Conservation (phyloP, 2,329 filamentous ascomycete species). For the Aspergillus jensenii region DNA sequence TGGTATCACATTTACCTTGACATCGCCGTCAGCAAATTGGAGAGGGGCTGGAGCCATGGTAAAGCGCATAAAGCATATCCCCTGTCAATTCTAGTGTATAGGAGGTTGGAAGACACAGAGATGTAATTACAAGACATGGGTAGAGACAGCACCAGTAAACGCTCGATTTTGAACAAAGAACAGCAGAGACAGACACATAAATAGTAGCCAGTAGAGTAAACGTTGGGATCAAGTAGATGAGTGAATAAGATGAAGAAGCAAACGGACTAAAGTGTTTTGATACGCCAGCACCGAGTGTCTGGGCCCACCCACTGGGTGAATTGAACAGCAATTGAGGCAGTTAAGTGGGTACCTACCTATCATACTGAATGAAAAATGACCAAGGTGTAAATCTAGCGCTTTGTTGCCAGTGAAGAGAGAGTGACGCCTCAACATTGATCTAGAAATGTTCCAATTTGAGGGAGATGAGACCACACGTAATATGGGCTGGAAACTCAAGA, state of each 20-base stretch:
- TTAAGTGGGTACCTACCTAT: too few species aligned
- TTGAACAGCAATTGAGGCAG: neutral
- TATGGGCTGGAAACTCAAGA: neutral
- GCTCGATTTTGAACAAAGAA: neutral
- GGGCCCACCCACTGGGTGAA: neutral
- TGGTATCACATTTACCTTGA: constrained; percentile 37
- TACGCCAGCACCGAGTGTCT: neutral
- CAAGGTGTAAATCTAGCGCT: neutral
- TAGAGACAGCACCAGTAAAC: neutral
- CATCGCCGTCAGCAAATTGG: constrained; percentile 40
- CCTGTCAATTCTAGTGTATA: neutral
- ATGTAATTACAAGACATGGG: constrained; percentile 3
- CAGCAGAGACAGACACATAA: neutral
- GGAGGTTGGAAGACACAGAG: neutral
- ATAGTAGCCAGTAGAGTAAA: neutral
- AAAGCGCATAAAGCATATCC: neutral
- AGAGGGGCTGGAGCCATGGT: constrained; percentile 28
- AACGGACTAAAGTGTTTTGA: neutral
- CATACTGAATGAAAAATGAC: too few species aligned
- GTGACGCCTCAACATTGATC: neutral
- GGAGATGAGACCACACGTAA: neutral
- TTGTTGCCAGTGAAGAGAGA: neutral
- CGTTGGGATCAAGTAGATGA: neutral
- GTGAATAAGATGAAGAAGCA: neutral
- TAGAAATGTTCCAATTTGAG: neutral